Percentiles rank a stretch among this genome's conserved stretches.
Conservation (phyloP, 768 basidiomycete genomes). For the Auricularia heimuer region DNA sequence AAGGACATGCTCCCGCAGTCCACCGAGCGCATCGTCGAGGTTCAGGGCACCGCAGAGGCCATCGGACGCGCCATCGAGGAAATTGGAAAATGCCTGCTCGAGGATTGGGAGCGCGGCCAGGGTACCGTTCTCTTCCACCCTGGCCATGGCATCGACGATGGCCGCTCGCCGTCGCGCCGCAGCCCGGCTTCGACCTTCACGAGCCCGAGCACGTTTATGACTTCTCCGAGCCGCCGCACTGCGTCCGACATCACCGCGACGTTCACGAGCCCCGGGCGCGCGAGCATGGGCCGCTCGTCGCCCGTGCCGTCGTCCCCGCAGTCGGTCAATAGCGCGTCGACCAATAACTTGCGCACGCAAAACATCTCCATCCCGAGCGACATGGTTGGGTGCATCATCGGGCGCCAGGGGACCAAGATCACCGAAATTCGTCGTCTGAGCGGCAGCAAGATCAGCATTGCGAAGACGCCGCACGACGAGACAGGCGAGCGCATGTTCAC, state of each 20-base stretch:
- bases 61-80: conserved; percentile 92
- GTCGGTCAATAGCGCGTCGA: conserved; percentile 19
- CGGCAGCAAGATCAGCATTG: conserved; percentile 96
- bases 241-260: neutral
- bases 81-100: conserved; percentile 89
- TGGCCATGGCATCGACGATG: conserved; percentile 62
- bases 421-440: conserved; percentile 97
- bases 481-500: conserved; percentile 99
- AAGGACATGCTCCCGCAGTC: conserved; percentile 99
- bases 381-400: conserved; percentile 67
- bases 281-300: neutral
- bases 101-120: conserved; percentile 91
- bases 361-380: conserved; percentile 99
- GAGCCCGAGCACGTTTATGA: conserved; percentile 28
- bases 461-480: conserved; percentile 98
- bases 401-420: conserved; percentile 49
- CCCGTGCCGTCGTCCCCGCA: conserved; percentile 1
- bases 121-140: conserved; percentile 97
- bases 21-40: conserved; percentile 96
- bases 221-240: conserved; percentile 9
- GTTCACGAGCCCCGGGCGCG: neutral
- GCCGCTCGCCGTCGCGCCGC: conserved; percentile 35
- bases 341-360: conserved; percentile 88
- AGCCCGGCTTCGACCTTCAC: conserved; percentile 28
- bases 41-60: conserved; percentile 85